Evolutionary conservation across 306 rosid genomes (phyloP).

Genomic region (Begonia fuchsioides): DNA sequence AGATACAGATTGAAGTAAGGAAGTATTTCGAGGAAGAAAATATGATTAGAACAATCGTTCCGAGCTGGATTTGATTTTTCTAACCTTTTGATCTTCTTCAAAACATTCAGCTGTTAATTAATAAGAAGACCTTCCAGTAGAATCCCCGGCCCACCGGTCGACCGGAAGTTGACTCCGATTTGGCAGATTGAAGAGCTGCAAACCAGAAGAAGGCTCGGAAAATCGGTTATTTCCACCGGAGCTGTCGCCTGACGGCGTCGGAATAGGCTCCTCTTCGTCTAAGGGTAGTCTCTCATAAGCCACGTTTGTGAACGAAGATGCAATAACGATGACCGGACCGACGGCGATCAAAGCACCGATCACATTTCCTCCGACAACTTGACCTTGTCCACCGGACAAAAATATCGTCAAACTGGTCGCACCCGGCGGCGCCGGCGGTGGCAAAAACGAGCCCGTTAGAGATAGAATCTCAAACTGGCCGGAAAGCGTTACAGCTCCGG

Average conservation of each 20-base stretch:
- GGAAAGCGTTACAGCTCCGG: constrained; percentile 5
- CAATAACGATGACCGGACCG: constrained; percentile 11
- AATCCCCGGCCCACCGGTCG: constrained; percentile 64
- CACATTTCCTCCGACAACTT: constrained; percentile 12
- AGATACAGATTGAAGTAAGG: no score
- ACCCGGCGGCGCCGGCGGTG: constrained; percentile 12
- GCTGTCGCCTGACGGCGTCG: no score
- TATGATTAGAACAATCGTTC: constrained; percentile 12
- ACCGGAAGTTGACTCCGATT: constrained; percentile 33
- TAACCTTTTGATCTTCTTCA: constrained; percentile 21
- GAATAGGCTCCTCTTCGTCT: constrained; percentile 5
- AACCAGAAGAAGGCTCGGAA: constrained; percentile 55
- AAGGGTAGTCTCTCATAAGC: no score
- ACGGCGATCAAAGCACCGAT: constrained; percentile 12
- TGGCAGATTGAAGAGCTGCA: constrained; percentile 78
- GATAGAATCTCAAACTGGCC: constrained; percentile 13
- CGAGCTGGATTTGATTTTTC: constrained; percentile 15
- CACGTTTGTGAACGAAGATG: constrained; percentile 10
- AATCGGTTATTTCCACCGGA: constrained; percentile 33
- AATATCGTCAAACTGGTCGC: constrained; percentile 9
- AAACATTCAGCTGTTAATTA: constrained; percentile 13
- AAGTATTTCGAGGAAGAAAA: neutral
- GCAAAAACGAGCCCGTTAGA: constrained; percentile 8
- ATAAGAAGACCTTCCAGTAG: constrained; percentile 46
- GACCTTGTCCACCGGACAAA: constrained; percentile 13